Percentiles rank a stretch among this genome's conserved stretches.
Conservation (phyloP, 495 filamentous ascomycete genomes). For the Penicillium lividum region DNA sequence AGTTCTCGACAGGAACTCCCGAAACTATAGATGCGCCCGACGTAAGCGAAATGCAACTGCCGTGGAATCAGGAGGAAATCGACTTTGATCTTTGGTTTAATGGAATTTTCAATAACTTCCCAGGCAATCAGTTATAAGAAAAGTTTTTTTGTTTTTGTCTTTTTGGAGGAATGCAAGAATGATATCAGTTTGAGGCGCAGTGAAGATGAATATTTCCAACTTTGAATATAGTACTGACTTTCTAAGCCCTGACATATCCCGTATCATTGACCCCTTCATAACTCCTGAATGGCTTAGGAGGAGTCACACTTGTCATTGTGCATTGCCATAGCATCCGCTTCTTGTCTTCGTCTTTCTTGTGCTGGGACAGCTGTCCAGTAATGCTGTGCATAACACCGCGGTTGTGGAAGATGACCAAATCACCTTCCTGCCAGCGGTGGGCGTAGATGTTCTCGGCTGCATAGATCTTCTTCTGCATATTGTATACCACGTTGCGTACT, state of each 20-base stretch:
- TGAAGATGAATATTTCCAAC: constrained; percentile 5
- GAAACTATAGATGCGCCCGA: constrained; percentile 19
- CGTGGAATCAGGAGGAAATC: constrained; percentile 29
- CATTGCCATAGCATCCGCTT: constrained; percentile 17
- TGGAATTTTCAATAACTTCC: constrained; percentile 28
- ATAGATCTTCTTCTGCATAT: constrained; percentile 22
- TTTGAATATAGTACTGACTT: not conserved
- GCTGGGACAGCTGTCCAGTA: constrained; percentile 15
- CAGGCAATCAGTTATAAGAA: constrained; percentile 12
- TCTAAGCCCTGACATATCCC: constrained; percentile 7
- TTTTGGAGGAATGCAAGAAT: not conserved
- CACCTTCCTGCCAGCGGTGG: constrained; percentile 16
- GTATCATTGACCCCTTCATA: constrained; percentile 15
- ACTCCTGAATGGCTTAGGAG: constrained; percentile 12
- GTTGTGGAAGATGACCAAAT: constrained; percentile 22
- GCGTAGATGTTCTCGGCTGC: constrained; percentile 18
- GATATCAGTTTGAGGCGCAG: not conserved
- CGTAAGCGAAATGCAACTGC: constrained; percentile 23
- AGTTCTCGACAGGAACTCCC: constrained; percentile 15
- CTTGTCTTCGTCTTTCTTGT: constrained; percentile 17
- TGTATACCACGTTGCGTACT: constrained; percentile 15
- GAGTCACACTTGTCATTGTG: constrained; percentile 15
- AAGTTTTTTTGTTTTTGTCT: not conserved
- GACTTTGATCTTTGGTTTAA: constrained; percentile 37
- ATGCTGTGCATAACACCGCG: constrained; percentile 21